Base-by-base conservation (phyloP, 1,284 basidiomycete species). In the Irpex sp. region DNA sequence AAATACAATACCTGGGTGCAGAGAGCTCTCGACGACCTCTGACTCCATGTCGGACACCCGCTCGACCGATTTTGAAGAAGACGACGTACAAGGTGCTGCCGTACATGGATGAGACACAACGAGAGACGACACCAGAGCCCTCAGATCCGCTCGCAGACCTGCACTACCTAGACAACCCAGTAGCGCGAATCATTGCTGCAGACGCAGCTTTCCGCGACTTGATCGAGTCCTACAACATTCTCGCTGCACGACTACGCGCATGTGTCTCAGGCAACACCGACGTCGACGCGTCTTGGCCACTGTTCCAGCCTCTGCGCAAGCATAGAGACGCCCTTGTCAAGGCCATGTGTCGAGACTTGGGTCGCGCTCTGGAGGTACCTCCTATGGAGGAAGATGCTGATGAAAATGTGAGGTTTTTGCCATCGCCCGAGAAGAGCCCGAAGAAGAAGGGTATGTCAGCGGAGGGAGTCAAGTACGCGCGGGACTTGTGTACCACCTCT, bases 121-220 rank as follows among this genome's bases (percentile, higher is more conserved):
- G 90, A 61, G 85, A 90, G 63, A 73, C 78, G 15, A 92, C 90
- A 0, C 91, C 90, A 17, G 88, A 89, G 67, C 90, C 91, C 4
- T 74, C 77, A 1, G 83, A 87, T 68, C 87, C 89, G 7, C 78
- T 90, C n/a, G 77, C 78, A 8, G 79, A 91, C 68, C 73, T 86
- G 7, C 71, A 76, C 31, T 93, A 91, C 68, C 81, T 93, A 31
- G 79, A 80, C 17, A 77, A 79, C 33, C 86, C 89, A 3, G 80
- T 92, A 1, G 74, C 81, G 3, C 81, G 77, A 55, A 86, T 93
- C 55, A 72, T 89, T 17, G 77, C 82, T 3, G 66, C 75, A 0
- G 77, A 79, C 55, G 74, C 80, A 55, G 75, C 80, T 31, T 73
- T 86, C 53, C 77, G 77, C 54, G 83, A 87, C 58, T 79, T 90